These are phyloP conservation scores for Sphagnurus paluster DNA, from an alignment of 1,284 basidiomycete species.

Conservation along the genomic window DNA sequence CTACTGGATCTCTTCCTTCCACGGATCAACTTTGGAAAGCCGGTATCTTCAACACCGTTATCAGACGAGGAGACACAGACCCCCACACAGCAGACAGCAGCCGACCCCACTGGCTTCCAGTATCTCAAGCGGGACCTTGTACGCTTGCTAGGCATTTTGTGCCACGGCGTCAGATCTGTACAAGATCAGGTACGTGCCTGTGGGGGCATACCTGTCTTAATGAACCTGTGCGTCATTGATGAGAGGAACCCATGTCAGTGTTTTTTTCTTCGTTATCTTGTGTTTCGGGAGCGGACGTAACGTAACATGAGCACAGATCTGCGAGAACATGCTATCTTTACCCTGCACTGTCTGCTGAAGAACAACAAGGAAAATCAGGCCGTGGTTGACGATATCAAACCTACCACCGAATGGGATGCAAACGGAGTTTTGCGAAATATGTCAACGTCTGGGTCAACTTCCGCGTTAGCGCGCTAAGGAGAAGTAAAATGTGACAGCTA, in stretches of 20 bases:
- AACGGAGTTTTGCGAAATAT: constrained; percentile 51
- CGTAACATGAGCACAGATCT: constrained; percentile 54
- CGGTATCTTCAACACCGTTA: constrained; percentile 32
- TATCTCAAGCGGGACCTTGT: constrained; percentile 85
- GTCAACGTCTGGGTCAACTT: constrained; percentile 21
- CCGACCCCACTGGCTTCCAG: constrained; percentile 62
- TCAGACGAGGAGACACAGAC: constrained; percentile 20
- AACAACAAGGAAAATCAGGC: constrained; percentile 79
- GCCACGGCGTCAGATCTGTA: constrained; percentile 57
- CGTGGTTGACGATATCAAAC: constrained; percentile 72
- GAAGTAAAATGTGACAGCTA: too few relatives aligned
- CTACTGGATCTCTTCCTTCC: constrained; percentile 76
- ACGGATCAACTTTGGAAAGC: constrained; percentile 72
- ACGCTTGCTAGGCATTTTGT: constrained; percentile 74
- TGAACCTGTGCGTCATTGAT: constrained; percentile 87
- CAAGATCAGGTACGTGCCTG: constrained; percentile 73
- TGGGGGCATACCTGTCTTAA: constrained; percentile 76
- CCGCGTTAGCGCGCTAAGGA: too few relatives aligned
- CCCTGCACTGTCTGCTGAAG: constrained; percentile 76
- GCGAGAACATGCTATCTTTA: constrained; percentile 86
- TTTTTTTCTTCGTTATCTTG: constrained; percentile 1
- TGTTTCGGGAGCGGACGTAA: neutral
- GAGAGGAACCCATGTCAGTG: constrained; percentile 84
- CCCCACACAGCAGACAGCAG: constrained; percentile 22
- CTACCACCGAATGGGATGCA: constrained; percentile 57